These are phyloP conservation scores for Penicillium longicatenatum DNA, from an alignment of 495 filamentous ascomycete species.

Conservation along the genomic window DNA sequence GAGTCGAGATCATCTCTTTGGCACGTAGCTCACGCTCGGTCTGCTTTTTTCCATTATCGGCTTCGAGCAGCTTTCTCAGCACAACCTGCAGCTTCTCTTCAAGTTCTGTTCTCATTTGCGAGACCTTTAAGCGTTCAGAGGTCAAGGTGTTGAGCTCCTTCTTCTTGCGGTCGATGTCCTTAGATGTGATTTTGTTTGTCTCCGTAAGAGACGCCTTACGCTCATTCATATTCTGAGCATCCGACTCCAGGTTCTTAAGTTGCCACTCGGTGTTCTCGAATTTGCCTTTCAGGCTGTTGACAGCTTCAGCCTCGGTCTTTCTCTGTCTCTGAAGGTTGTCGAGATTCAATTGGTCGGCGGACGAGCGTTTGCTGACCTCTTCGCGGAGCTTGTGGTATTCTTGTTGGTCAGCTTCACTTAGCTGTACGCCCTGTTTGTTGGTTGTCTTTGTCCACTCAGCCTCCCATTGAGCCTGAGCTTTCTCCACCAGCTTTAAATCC, in stretches of 20 bases:
- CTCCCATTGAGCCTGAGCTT: constrained; percentile 88
- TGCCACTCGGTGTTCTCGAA: constrained; percentile 76
- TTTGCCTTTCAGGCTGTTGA: constrained; percentile 82
- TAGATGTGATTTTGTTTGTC: constrained; percentile 63
- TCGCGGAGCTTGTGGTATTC: constrained; percentile 85
- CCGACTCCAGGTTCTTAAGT: constrained; percentile 69
- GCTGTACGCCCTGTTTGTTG: constrained; percentile 80
- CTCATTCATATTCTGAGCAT: constrained; percentile 68
- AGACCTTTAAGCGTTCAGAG: constrained; percentile 78
- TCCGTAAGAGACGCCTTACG: constrained; percentile 61
- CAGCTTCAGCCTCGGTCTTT: constrained; percentile 86
- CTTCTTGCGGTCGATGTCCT: constrained; percentile 86
- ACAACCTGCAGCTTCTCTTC: constrained; percentile 89
- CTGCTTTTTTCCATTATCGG: constrained; percentile 79
- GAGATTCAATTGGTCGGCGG: constrained; percentile 77
- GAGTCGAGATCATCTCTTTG: constrained; percentile 75
- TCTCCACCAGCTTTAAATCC: constrained; percentile 80
- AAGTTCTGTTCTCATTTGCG: constrained; percentile 79
- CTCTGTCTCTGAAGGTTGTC: constrained; percentile 81
- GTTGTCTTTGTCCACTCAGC: constrained; percentile 78
- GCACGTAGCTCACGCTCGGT: constrained; percentile 75
- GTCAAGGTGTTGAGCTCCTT: constrained; percentile 82
- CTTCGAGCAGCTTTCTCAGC: constrained; percentile 74
- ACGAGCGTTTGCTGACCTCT: constrained; percentile 83
- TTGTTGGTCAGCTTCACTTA: constrained; percentile 83